These are phyloP conservation scores for Colletotrichum orchidophilum DNA, from an alignment of 2,329 filamentous ascomycete species.

Conservation along the genomic window DNA sequence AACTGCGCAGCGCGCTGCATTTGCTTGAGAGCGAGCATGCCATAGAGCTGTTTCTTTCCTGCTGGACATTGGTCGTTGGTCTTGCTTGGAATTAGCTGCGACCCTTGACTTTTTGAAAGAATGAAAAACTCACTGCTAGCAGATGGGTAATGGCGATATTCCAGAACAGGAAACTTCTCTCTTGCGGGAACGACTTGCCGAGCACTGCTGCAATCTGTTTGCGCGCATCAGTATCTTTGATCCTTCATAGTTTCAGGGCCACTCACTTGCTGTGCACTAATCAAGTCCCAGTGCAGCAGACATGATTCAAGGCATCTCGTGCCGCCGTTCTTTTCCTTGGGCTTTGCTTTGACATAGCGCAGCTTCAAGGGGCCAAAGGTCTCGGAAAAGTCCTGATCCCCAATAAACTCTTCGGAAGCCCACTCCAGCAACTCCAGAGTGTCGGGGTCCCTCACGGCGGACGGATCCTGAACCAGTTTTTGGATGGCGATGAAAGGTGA, in stretches of 20 bases:
- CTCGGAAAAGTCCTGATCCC: constrained; percentile 52
- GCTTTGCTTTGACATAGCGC: constrained; percentile 62
- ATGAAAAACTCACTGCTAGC: constrained; percentile 54
- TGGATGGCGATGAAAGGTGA: constrained; percentile 55
- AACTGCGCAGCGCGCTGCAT: constrained; percentile 59
- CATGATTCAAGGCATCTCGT: constrained; percentile 62
- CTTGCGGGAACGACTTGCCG: constrained; percentile 60
- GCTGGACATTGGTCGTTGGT: constrained; percentile 56
- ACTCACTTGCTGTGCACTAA: constrained; percentile 64
- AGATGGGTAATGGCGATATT: constrained; percentile 64
- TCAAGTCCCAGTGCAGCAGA: constrained; percentile 63
- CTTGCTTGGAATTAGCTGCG: constrained; percentile 40
- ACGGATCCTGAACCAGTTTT: constrained; percentile 56
- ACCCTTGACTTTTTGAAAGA: no score
- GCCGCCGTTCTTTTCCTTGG: constrained; percentile 53
- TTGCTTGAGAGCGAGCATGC: constrained; percentile 60
- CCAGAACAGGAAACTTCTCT: constrained; percentile 62
- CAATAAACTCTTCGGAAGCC: constrained; percentile 52
- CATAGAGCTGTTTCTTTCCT: constrained; percentile 61
- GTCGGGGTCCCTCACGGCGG: constrained; percentile 58
- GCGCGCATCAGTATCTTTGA: background rate
- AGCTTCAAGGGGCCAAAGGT: constrained; percentile 60
- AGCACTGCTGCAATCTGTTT: constrained; percentile 62
- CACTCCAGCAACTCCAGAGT: constrained; percentile 65
- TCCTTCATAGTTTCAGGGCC: background rate